Conservation (phyloP, 2,329 filamentous ascomycete genomes). For the Cordyceps tenuipes region DNA sequence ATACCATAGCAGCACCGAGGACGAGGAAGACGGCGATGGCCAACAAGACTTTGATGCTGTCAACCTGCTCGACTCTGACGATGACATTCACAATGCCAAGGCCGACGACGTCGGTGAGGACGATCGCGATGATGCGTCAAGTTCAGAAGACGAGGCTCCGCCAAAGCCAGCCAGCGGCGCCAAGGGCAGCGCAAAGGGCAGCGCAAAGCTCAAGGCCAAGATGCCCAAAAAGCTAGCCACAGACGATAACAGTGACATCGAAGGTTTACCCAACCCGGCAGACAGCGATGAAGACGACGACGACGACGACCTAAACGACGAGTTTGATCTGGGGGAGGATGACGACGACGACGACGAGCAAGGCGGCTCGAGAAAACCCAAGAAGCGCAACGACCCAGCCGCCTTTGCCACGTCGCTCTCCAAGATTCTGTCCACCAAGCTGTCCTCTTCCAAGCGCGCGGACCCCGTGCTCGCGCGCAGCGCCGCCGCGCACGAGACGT, state of each 20-base stretch:
- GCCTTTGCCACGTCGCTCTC: slow-evolving; percentile 90
- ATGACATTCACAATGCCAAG: slow-evolving; percentile 45
- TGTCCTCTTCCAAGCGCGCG: slow-evolving; percentile 69
- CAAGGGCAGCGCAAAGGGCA: slow-evolving; percentile 23
- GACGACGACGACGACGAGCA: slow-evolving; percentile 27
- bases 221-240: slow-evolving; percentile 20
- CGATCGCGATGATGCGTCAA: slow-evolving; percentile 27
- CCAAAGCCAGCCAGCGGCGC: slow-evolving; percentile 21
- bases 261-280: slow-evolving; percentile 17
- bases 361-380: slow-evolving; percentile 35
- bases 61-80: slow-evolving; percentile 49
- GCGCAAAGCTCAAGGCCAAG: slow-evolving; percentile 21
- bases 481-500: slow-evolving; percentile 62
- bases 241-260: slow-evolving; percentile 29
- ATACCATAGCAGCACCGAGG: slow-evolving; percentile 46
- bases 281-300: slow-evolving; percentile 19
- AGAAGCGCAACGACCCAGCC: slow-evolving; percentile 84
- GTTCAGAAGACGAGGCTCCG: slow-evolving; percentile 29
- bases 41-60: slow-evolving; percentile 39
- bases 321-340: slow-evolving; percentile 25
- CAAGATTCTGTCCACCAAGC: slow-evolving; percentile 85
- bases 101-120: slow-evolving; percentile 40
- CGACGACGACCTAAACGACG: slow-evolving; percentile 29
- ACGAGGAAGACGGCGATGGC: slow-evolving; percentile 27
- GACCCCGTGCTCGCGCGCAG: slow-evolving; percentile 91